Evolutionary conservation across 2,329 filamentous ascomycete species (phyloP), one percentile per base, ranked within the genome.

Genomic region (Cordyceps cateniannulata): DNA sequence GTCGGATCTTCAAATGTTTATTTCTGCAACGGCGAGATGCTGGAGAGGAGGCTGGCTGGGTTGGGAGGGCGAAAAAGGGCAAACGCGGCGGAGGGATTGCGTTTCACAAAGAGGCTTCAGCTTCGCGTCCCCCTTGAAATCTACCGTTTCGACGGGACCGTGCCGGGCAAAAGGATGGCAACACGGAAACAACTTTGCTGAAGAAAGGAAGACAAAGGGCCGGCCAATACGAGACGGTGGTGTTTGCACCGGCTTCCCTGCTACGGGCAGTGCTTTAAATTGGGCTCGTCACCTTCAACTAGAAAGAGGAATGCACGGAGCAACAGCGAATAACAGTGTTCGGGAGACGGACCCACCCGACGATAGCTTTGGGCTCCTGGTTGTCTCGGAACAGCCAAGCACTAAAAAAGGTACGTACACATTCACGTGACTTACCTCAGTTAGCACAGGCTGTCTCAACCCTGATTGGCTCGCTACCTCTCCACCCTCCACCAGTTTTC

Each of bases 401-500:
- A 29, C 38, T n/a, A 51, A 50, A 60, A 54, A 49, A 45, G 59
- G 40, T 59, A 65, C 57, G 53, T 59, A 53, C 50, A 9, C 0
- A 0, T 55, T 44, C 72, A 73, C 70, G 73, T 72, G 69, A 71
- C 14, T 3, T 5, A 14, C 16, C 18, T 20, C 49, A n/a, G 2
- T 14, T 2, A 10, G 14, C 1, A 10, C n/a, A 38, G 38, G 49
- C 20, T 45, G 16, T 20, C 29, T 20, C 29, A 48, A 29, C 22
- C 56, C 56, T 71, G 63, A 75, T 75, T 75, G 73, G 73, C 60
- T 75, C 71, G 72, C 70, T 72, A 71, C 65, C 55, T 52, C 66
- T 65, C 65, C 69, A 68, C 38, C 67, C 66, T 22, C 42, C 66
- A 67, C 64, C 48, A 65, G 63, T 67, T 69, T 72, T 72, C 67